These are phyloP conservation scores for Clarkia xantiana DNA, from an alignment of 345 rosid genomes.

Conservation along the genomic window DNA sequence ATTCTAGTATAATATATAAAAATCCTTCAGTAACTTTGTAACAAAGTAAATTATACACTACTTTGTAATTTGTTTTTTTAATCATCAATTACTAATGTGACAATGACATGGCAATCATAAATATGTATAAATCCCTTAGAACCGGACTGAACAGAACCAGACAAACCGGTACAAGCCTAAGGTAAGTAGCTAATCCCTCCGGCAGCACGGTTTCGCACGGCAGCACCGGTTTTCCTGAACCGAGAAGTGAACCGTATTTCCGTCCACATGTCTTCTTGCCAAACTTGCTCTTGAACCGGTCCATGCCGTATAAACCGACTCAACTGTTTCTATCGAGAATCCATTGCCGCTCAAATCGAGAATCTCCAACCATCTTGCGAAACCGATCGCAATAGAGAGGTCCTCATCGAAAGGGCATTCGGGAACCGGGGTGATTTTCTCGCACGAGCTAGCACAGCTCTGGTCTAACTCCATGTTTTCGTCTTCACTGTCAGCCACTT, in stretches of 20 bases:
- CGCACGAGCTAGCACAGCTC: conserved; percentile 36
- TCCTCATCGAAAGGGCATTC: conserved; percentile 26
- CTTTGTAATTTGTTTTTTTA: too few species aligned
- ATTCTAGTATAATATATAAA: too few species aligned
- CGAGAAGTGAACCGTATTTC: conserved; percentile 44
- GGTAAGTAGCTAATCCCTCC: conserved; percentile 30
- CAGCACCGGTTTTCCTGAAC: conserved; percentile 44
- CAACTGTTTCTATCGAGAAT: conserved; percentile 29
- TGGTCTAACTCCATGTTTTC: conserved; percentile 16
- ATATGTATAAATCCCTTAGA: too few species aligned
- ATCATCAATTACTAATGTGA: too few species aligned
- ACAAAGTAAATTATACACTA: too few species aligned
- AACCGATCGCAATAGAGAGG: conserved; percentile 45
- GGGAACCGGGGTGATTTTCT: conserved; percentile 16
- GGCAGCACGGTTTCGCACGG: conserved; percentile 55
- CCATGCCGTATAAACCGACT: conserved; percentile 50
- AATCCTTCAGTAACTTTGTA: too few species aligned
- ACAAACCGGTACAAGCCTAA: too few species aligned
- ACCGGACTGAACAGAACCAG: too few species aligned
- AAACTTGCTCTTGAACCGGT: conserved; percentile 29
- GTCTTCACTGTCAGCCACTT: conserved; percentile 93
- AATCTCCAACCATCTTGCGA: conserved; percentile 44
- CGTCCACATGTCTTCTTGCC: conserved; percentile 44
- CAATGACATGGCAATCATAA: too few species aligned
- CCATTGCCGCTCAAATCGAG: conserved; percentile 70